These are phyloP conservation scores for Striga asiatica DNA, from an alignment of 257 asterid genomes.

Conservation along the genomic window DNA sequence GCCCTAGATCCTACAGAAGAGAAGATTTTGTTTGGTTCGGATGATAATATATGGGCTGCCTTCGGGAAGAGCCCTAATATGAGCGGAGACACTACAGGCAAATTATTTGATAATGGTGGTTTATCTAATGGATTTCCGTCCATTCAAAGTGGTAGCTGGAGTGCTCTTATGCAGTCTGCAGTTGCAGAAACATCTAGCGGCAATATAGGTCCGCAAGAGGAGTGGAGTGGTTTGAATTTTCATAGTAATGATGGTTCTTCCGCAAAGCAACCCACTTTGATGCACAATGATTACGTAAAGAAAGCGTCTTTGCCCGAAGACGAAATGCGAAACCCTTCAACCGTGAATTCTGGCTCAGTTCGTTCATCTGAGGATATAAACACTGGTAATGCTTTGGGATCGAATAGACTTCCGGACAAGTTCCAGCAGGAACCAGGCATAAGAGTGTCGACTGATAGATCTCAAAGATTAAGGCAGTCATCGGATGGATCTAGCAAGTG, in stretches of 20 bases:
- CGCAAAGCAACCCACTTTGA: slow-evolving; percentile 25
- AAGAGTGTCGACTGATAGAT: slow-evolving; percentile 23
- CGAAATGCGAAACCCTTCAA: slow-evolving; percentile 20
- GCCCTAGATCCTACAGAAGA: slow-evolving; percentile 85
- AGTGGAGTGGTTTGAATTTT: slow-evolving; percentile 52
- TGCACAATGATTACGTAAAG: slow-evolving; percentile 26
- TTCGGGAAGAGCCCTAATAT: slow-evolving; percentile 44
- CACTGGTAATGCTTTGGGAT: slow-evolving; percentile 23
- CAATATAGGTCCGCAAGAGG: slow-evolving; percentile 51
- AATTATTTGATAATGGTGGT: slow-evolving; percentile 41
- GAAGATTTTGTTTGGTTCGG: slow-evolving; percentile 83
- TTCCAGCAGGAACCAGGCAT: slow-evolving; percentile 28
- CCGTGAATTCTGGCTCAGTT: slow-evolving; percentile 23
- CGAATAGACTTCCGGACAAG: slow-evolving; percentile 32
- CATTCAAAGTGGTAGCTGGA: slow-evolving; percentile 86
- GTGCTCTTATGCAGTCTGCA: slow-evolving; percentile 98
- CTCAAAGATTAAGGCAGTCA: slow-evolving; percentile 34
- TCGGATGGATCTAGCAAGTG: slow-evolving; percentile 31
- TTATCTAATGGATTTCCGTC: slow-evolving; percentile 38
- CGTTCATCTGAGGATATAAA: slow-evolving; percentile 17
- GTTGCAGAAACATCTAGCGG: slow-evolving; percentile 76
- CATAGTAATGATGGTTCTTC: slow-evolving; percentile 32
- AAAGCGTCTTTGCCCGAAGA: slow-evolving; percentile 21
- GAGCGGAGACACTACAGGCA: slow-evolving; percentile 48
- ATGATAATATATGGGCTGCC: slow-evolving; percentile 71